Evolutionary conservation across 805 yeast species (phyloP), one percentile per base, ranked within the genome.

Genomic region (Candida pseudofarinosa): DNA sequence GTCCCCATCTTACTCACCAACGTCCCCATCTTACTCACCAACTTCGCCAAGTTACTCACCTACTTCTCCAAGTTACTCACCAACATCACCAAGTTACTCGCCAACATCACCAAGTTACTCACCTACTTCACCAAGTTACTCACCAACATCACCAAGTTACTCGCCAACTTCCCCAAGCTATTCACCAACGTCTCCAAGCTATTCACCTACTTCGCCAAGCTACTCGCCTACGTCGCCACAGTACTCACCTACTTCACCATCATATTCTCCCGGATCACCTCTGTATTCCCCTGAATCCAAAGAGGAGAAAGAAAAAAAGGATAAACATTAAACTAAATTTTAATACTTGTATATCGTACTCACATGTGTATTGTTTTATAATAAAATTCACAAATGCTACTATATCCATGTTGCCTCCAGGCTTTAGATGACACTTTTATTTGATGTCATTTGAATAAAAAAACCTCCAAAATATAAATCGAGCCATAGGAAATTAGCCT

Each of bases 21-120:
- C 96, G 0, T 83, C 91, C 0, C 97, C 97, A 46, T 52, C 67
- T 1, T 88, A 88, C 63, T 74, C 83, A 1, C 96, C 96, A 38
- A 85, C 93, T 1, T 80, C 87, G 4, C 91, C 93, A 52, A 48
- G 60, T 19, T 79, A 81, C 59, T 67, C 77, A 0, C 86, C 87
- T 39, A 80, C 87, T 0, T 73, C 81, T 0, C 95, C 95, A 52
- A 58, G 73, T 5, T 88, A 86, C 59, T 74, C 82, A 3, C 93
- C 93, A 39, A 85, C 93, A 1, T 78, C 85, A 0, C 85, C 86
- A 51, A 56, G 66, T 2, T 83, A 83, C 59, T 71, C 80, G 0
- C 90, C 91, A 45, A 86, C 95, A 0, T 81, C 90, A 0, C 97
- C 97, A 44, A 54, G 68, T 0, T 86, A 86, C 62, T 73, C 82